Conservation (phyloP, 495 filamentous ascomycete species). For the Barbatosphaeria neglecta region DNA sequence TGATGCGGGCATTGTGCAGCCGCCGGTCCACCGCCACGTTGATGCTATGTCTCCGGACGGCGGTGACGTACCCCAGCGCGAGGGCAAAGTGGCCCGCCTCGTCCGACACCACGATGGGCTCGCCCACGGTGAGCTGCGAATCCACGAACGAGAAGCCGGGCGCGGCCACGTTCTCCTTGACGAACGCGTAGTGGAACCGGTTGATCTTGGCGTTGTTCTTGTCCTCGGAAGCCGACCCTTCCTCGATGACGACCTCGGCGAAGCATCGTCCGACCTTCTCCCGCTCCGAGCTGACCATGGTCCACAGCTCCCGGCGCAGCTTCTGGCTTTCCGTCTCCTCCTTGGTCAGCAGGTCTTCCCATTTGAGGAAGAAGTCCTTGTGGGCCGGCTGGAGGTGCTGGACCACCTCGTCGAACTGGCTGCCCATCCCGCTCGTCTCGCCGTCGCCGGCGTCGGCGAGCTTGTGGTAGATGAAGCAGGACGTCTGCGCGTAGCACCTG, state of each 20-base stretch:
- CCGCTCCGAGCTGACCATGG: conserved; percentile 78
- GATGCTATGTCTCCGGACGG: conserved; percentile 60
- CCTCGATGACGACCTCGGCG: conserved; percentile 58
- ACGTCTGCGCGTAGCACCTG: conserved; percentile 73
- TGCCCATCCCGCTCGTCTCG: conserved; percentile 62
- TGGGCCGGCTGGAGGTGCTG: conserved; percentile 61
- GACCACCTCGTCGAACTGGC: conserved; percentile 66
- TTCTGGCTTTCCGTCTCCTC: conserved; percentile 83
- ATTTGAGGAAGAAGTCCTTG: conserved; percentile 78
- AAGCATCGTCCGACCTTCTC: conserved; percentile 71
- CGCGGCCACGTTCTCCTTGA: conserved; percentile 48
- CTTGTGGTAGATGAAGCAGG: conserved; percentile 91
- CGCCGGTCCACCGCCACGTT: conserved; percentile 80
- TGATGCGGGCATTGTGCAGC: conserved; percentile 75
- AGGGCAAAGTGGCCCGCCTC: conserved; percentile 91
- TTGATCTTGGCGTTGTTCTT: conserved; percentile 68
- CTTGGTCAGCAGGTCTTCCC: conserved; percentile 86
- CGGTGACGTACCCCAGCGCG: conserved; percentile 77
- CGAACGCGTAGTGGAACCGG: conserved; percentile 71
- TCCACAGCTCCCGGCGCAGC: conserved; percentile 84
- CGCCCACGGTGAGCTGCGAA: conserved; percentile 78
- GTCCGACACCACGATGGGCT: conserved; percentile 93
- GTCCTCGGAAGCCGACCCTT: conserved; percentile 59
- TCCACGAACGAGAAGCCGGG: conserved; percentile 71
- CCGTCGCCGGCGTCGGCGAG: conserved; percentile 75